Evolutionary conservation across 2,329 filamentous ascomycete genomes (phyloP), one percentile per base, ranked within the genome.

Genomic region (Verticillium albo-atrum): DNA sequence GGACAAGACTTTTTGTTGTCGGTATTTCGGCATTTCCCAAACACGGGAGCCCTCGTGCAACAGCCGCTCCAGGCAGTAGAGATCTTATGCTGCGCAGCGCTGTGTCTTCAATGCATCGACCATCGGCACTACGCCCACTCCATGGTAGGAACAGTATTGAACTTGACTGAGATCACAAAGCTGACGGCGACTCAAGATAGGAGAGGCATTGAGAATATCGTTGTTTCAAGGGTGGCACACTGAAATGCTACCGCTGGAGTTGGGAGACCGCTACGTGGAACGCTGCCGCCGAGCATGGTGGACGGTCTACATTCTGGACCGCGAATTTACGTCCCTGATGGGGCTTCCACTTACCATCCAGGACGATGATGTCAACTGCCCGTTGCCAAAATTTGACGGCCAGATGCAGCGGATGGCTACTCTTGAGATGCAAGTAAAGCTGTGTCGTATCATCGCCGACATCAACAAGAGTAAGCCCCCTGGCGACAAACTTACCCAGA

Each of bases 251-350:
- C 69, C 71, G 0, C 68, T 73, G 2, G 70, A 78, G 25, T 62
- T 82, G 0, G 75, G 76, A 0, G 73, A 76, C 1, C 61, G 65
- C 0, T 64, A 74, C 1, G 75, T 80, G 0, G 74, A 83, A 60
- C 68, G 82, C 56, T 79, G 76, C 56, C 77, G 79, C 1, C 76
- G 75, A 34, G 72, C 81, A 10, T 84, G 80, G 80, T 84, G 81
- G 80, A 83, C 82, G 0, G 72, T 82, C 0, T 83, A 82, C 47
- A 72, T 83, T 1, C 67, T 84, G 1, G 81, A 84, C 57, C 74
- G 81, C 2, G 76, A 83, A 62, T 81, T 83, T 74, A 80, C 79
- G 1, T 80, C 79, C 0, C 62, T 83, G 2, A 81, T 83, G 77
- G 82, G 82, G 0, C 62, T 82, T 0, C 81, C 82, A 0, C 74